These are phyloP conservation scores for Camellia oleifera DNA, from an alignment of 179 eudicot genomes.

Conservation along the genomic window DNA sequence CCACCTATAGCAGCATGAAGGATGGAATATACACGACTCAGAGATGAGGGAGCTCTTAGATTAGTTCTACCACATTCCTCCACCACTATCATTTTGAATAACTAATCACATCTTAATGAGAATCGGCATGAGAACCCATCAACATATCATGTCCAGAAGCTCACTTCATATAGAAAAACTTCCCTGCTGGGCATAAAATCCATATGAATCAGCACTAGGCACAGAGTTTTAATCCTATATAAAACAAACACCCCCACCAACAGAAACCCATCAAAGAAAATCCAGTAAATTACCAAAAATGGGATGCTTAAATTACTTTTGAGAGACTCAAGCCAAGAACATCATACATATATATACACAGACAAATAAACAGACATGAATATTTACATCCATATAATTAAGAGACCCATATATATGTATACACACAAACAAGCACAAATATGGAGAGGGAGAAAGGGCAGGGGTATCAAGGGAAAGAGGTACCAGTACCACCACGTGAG, in stretches of 20 bases:
- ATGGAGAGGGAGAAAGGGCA: neutral
- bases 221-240: neutral
- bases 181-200: conserved; percentile 18
- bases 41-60: conserved; percentile 18
- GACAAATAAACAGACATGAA: too few relatives aligned
- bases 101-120: conserved; percentile 15
- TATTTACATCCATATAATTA: too few relatives aligned
- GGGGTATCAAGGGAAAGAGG: neutral
- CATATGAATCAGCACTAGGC: neutral
- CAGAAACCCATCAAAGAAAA: conserved; percentile 10
- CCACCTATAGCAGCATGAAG: conserved; percentile 30
- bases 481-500: conserved; percentile 14
- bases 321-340: neutral
- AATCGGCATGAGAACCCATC: conserved; percentile 10
- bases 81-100: conserved; percentile 22
- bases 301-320: neutral
- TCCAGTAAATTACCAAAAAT: neutral
- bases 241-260: neutral
- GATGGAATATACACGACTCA: conserved; percentile 7
- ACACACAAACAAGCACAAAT: neutral
- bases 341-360: neutral
- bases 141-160: conserved; percentile 10
- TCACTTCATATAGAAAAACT: neutral
- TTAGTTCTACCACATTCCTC: conserved; percentile 15
- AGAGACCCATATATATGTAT: neutral